Conservation (phyloP, 116 monocot species). For the Thalassia testudinum region DNA sequence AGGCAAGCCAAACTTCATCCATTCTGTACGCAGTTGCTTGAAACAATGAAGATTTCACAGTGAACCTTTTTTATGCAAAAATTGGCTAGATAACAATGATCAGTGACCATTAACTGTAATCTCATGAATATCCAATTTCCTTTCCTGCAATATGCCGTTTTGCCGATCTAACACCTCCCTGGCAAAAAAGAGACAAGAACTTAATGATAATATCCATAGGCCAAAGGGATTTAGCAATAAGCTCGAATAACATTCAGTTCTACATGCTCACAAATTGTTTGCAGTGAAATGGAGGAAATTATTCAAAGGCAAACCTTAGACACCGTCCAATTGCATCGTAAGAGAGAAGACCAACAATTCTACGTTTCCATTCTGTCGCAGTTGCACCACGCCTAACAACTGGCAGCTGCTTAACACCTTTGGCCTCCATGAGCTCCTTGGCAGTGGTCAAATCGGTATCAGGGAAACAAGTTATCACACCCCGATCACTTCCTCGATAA, state of each 20-base stretch:
- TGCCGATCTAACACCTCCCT: not conserved
- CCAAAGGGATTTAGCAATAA: not conserved
- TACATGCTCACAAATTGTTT: not conserved
- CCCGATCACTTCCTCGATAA: conserved; percentile 53
- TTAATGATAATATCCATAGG: not conserved
- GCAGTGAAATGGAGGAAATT: too few species aligned
- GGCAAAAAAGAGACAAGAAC: not conserved
- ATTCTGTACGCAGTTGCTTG: too few species aligned
- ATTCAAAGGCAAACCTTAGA: conserved; percentile 43
- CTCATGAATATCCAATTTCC: not conserved
- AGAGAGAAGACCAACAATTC: conserved; percentile 53
- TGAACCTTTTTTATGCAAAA: too few species aligned
- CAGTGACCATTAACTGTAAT: not conserved
- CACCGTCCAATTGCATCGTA: conserved; percentile 62
- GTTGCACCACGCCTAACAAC: conserved; percentile 44
- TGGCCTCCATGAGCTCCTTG: conserved; percentile 81
- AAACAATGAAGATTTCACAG: too few species aligned
- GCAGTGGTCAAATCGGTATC: conserved; percentile 82
- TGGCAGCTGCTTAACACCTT: conserved; percentile 67
- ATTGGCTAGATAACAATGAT: too few species aligned
- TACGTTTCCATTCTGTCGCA: conserved; percentile 44
- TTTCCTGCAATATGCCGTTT: not conserved
- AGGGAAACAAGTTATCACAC: conserved; percentile 73
- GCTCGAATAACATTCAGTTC: not conserved
- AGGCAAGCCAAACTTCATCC: too few species aligned